phyloP scores from a whole-genome alignment of 768 basidiomycete genomes.

The Exsudoporus frostii region DNA sequence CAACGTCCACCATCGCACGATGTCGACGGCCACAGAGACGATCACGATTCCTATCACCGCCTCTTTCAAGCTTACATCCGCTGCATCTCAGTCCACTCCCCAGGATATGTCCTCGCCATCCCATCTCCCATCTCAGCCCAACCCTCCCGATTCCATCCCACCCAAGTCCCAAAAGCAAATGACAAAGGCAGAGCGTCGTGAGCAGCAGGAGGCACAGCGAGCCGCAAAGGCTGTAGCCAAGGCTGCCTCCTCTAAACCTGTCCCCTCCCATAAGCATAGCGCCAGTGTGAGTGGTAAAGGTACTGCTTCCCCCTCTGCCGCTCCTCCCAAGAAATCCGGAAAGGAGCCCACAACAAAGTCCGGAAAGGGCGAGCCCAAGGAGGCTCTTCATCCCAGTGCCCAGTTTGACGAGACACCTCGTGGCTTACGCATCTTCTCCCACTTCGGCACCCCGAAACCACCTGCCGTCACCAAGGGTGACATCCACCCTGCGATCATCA shows the following conservation, averaged over 20 bases:
- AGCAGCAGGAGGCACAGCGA: constrained; percentile 75
- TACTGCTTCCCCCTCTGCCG: constrained; percentile 7
- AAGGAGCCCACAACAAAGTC: constrained; percentile 19
- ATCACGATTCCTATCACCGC: constrained; percentile 4
- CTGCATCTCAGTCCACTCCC: background rate
- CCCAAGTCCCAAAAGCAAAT: constrained; percentile 62
- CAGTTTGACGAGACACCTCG: constrained; percentile 41
- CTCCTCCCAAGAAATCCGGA: constrained; percentile 26
- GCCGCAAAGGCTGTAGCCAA: constrained; percentile 66
- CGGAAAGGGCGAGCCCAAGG: constrained; percentile 26
- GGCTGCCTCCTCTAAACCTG: constrained; percentile 29
- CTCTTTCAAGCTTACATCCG: constrained; percentile 18
- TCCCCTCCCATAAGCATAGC: constrained; percentile 28
- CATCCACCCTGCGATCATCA: constrained; percentile 86
- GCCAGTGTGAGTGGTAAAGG: constrained; percentile 22
- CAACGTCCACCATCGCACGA: background rate
- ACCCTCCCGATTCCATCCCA: background rate
- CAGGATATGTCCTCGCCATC: constrained; percentile 5
- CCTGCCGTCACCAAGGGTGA: constrained; percentile 63
- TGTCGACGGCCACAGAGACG: constrained; percentile 27
- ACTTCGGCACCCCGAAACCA: constrained; percentile 74
- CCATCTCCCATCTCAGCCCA: constrained; percentile 2
- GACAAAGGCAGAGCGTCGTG: constrained; percentile 78
- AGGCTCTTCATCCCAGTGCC: constrained; percentile 26
- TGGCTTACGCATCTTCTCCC: constrained; percentile 80